Conservation (phyloP, 305 asterid genomes). For the Solanum hybrid region DNA sequence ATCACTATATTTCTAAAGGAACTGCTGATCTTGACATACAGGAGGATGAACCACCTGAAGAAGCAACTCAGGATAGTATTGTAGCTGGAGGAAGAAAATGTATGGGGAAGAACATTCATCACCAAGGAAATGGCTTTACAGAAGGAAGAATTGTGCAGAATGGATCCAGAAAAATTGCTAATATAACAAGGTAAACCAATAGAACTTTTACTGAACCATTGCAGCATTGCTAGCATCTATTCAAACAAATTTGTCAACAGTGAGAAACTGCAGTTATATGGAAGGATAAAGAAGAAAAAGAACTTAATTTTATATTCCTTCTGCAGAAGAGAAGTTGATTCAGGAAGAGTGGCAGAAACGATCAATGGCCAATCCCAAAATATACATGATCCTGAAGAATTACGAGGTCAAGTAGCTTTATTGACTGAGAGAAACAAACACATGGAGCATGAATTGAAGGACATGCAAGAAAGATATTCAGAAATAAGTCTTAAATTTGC, state of each 20-base stretch:
- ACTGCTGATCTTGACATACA: constrained; percentile 21
- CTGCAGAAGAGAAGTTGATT: constrained; percentile 20
- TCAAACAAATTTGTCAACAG: neutral
- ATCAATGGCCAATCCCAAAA: constrained; percentile 21
- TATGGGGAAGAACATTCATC: constrained; percentile 7
- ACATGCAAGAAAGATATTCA: constrained; percentile 82
- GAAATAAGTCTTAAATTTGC: constrained; percentile 95
- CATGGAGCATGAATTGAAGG: constrained; percentile 71
- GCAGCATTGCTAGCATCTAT: neutral
- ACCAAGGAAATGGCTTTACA: constrained; percentile 4
- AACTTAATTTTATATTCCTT: neutral
- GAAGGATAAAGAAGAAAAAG: neutral
- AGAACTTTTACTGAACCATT: neutral
- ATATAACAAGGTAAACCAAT: constrained; percentile 17
- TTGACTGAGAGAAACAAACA: constrained; percentile 62
- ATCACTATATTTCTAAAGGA: constrained; percentile 9
- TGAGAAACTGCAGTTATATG: neutral
- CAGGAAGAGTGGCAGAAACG: constrained; percentile 12
- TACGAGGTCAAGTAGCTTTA: constrained; percentile 44
- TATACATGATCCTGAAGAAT: constrained; percentile 29
- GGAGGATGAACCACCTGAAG: constrained; percentile 27
- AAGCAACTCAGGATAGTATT: constrained; percentile 3
- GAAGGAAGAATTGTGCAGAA: constrained; percentile 16
- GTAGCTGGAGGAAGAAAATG: constrained; percentile 17
- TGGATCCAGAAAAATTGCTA: neutral